Evolutionary conservation across 148 eudicot species (phyloP).

Genomic region (Vaccinium darrowii): DNA sequence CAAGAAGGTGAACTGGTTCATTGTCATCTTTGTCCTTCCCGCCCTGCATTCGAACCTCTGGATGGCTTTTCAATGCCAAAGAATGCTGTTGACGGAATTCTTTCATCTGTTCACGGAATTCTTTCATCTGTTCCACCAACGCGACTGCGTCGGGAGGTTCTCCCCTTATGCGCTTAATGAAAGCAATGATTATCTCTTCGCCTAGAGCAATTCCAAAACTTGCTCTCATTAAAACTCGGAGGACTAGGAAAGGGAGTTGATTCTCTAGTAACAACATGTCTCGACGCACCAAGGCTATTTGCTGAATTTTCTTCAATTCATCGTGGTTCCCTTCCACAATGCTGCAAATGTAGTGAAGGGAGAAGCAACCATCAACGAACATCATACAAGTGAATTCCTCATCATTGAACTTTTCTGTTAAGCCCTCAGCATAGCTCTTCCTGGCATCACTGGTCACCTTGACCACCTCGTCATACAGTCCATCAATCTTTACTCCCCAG

Average conservation of each 20-base stretch:
- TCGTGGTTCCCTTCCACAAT: neutral
- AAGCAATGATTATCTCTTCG: neutral
- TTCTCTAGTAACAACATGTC: conserved; percentile 10
- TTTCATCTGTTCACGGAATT: too few species aligned
- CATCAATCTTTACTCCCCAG: neutral
- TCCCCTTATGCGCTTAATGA: neutral
- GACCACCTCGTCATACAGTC: neutral
- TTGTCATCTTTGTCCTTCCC: neutral
- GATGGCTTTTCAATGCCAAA: neutral
- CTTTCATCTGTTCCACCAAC: neutral
- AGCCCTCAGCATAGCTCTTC: neutral
- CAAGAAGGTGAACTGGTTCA: neutral
- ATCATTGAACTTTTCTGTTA: neutral
- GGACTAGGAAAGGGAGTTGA: conserved; percentile 3
- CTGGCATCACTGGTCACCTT: neutral
- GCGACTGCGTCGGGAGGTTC: too few species aligned
- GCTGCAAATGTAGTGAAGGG: neutral
- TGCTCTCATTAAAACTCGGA: neutral
- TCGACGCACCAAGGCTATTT: neutral
- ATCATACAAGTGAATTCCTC: neutral
- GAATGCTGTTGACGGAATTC: neutral
- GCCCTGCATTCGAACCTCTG: neutral
- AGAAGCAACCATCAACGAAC: conserved; percentile 9
- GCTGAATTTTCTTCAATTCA: neutral
- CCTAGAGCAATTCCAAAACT: neutral